A percentile compares a stretch with the other conserved stretches of the same genome.
phyloP scores from a whole-genome alignment of 192 early-diverging fungal species.

The Rhizoclosmatium globosum region DNA sequence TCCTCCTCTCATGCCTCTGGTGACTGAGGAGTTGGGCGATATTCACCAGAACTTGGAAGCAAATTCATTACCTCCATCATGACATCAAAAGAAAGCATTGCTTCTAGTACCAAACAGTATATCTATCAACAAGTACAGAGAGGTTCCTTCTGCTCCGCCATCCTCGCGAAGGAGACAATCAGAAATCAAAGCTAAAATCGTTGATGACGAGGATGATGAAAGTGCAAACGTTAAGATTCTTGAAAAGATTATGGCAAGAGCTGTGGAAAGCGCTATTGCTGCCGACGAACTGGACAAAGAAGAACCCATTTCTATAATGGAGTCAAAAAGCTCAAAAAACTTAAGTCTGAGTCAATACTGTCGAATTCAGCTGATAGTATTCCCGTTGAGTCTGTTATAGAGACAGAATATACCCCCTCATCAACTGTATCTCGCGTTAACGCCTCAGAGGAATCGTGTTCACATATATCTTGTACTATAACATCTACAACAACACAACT shows the following conservation, averaged over 20 bases:
- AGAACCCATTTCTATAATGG: background rate
- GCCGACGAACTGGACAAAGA: background rate
- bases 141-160: background rate
- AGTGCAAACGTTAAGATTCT: conserved; percentile 10
- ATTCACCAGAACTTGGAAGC: background rate
- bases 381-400: background rate
- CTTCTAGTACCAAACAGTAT: background rate
- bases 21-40: too few relatives aligned
- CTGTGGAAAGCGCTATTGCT: conserved; percentile 13
- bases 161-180: background rate
- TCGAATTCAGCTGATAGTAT: background rate
- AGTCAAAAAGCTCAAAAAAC: background rate
- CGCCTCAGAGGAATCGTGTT: background rate
- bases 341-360: background rate
- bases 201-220: conserved; percentile 6
- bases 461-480: background rate
- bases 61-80: background rate
- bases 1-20: background rate
- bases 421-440: background rate
- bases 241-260: conserved; percentile 27
- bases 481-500: background rate
- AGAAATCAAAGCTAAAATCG: too few relatives aligned
- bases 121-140: background rate
- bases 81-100: background rate
- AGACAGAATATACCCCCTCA: background rate